These are phyloP conservation scores for Glycine soja DNA, from an alignment of 306 rosid species.

Conservation along the genomic window DNA sequence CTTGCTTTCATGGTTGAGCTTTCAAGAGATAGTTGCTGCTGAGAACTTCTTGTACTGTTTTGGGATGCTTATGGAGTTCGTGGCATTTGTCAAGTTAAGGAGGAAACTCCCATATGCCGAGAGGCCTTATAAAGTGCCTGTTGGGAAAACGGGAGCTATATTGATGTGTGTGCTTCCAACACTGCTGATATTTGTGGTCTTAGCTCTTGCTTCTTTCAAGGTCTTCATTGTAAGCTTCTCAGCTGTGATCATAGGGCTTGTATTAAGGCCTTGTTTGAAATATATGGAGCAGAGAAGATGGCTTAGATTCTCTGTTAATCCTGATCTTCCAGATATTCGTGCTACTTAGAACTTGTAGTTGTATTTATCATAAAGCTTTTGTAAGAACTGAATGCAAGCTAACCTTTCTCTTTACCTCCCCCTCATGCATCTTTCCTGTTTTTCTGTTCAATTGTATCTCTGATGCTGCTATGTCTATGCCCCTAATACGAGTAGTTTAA, in stretches of 20 bases:
- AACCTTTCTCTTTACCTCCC: neutral
- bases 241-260: constrained; percentile 57
- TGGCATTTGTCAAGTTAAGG: constrained; percentile 69
- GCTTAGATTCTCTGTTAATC: constrained; percentile 55
- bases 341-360: constrained; percentile 3
- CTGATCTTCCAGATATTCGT: constrained; percentile 53
- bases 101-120: constrained; percentile 49
- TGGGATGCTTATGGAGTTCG: constrained; percentile 77
- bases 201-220: constrained; percentile 60
- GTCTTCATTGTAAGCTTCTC: constrained; percentile 57
- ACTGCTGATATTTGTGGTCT: constrained; percentile 61
- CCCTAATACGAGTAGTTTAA: neutral
- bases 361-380: constrained; percentile 30
- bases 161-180: constrained; percentile 67
- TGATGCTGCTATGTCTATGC: neutral
- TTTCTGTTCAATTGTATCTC: neutral
- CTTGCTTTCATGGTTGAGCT: constrained; percentile 72
- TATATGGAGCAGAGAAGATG: constrained; percentile 60
- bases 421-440: neutral
- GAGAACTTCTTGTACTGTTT: constrained; percentile 73
- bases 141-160: constrained; percentile 62
- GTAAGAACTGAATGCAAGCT: constrained; percentile 2
- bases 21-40: constrained; percentile 80
- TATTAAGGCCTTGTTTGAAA: constrained; percentile 60
- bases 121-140: constrained; percentile 58